Conservation (phyloP, 352 stramenopile species). For the Bremia lactucae region DNA sequence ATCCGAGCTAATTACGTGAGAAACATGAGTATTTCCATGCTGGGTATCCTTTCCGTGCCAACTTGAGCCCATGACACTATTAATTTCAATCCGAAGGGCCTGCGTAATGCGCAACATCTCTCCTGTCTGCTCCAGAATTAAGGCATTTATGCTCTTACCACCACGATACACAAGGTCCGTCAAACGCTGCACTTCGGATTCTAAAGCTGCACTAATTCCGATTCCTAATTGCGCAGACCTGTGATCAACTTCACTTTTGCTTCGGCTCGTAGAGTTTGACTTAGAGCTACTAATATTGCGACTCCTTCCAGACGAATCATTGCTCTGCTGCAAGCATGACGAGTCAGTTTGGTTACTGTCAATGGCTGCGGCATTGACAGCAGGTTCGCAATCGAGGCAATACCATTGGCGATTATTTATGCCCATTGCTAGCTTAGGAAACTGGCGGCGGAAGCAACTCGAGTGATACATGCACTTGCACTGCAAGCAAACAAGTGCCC, state of each 20-base stretch:
- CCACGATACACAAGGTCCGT: slow-evolving; percentile 58
- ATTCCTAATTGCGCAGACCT: slow-evolving; percentile 3
- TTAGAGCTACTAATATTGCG: slow-evolving; percentile 15
- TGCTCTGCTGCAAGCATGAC: slow-evolving; percentile 26
- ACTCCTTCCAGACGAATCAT: slow-evolving; percentile 21
- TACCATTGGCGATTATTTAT: slow-evolving; percentile 67
- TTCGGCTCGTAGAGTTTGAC: slow-evolving; percentile 4
- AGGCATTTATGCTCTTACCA: slow-evolving; percentile 62
- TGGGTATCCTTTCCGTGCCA: slow-evolving; percentile 16
- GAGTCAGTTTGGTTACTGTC: slow-evolving; percentile 29
- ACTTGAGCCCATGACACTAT: slow-evolving; percentile 26
- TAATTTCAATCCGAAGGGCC: slow-evolving; percentile 35
- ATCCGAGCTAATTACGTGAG: slow-evolving; percentile 3
- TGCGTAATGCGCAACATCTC: slow-evolving; percentile 66
- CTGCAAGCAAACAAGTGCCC: slow-evolving; percentile 62
- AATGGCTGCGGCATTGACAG: slow-evolving; percentile 10
- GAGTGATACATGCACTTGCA: slow-evolving; percentile 83
- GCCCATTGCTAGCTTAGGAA: slow-evolving; percentile 49
- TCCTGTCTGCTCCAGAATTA: slow-evolving; percentile 62
- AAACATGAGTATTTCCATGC: too few relatives aligned
- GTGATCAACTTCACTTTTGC: slow-evolving; percentile 15
- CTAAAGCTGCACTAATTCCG: slow-evolving; percentile 11
- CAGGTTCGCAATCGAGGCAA: slow-evolving; percentile 68
- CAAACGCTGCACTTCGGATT: slow-evolving; percentile 50
- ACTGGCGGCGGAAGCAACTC: slow-evolving; percentile 77